Evolutionary conservation across 2,329 filamentous ascomycete species (phyloP).

Genomic region (Sporothrix brunneoviolacea): DNA sequence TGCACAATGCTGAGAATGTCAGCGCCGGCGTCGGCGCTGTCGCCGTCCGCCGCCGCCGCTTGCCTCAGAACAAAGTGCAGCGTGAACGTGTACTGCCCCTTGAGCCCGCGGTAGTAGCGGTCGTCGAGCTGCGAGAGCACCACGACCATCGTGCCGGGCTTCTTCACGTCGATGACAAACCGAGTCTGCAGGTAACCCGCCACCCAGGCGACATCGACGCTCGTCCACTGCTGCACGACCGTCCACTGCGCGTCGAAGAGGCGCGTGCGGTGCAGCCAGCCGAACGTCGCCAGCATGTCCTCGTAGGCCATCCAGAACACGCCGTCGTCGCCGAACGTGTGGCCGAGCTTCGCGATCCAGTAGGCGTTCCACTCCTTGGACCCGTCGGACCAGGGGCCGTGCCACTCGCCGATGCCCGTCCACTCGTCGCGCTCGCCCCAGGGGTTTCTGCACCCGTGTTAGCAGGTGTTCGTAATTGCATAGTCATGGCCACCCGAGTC

Average conservation of each 20-base stretch:
- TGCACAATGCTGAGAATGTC: constrained; percentile 25
- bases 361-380: constrained; percentile 68
- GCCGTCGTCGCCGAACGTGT: constrained; percentile 64
- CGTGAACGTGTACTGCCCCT: constrained; percentile 36
- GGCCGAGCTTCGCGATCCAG: constrained; percentile 60
- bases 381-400: constrained; percentile 66
- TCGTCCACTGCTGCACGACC: constrained; percentile 39
- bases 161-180: constrained; percentile 36
- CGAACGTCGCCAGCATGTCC: constrained; percentile 40
- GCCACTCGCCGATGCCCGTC: constrained; percentile 52
- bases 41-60: constrained; percentile 16
- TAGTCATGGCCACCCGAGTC: too few species aligned
- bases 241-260: constrained; percentile 41
- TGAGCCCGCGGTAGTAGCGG: constrained; percentile 39
- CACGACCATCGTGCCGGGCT: constrained; percentile 36
- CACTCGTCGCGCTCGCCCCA: constrained; percentile 53
- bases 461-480: too few species aligned
- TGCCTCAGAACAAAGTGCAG: constrained; percentile 39
- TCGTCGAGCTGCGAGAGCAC: constrained; percentile 40
- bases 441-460: constrained; percentile 62
- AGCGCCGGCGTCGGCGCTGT: background rate
- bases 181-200: constrained; percentile 39
- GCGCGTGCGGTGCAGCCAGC: constrained; percentile 38
- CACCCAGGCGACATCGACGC: constrained; percentile 37
- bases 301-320: constrained; percentile 41